phyloP scores from a whole-genome alignment of 148 eudicot species.

The Rhododendron ovatum region DNA sequence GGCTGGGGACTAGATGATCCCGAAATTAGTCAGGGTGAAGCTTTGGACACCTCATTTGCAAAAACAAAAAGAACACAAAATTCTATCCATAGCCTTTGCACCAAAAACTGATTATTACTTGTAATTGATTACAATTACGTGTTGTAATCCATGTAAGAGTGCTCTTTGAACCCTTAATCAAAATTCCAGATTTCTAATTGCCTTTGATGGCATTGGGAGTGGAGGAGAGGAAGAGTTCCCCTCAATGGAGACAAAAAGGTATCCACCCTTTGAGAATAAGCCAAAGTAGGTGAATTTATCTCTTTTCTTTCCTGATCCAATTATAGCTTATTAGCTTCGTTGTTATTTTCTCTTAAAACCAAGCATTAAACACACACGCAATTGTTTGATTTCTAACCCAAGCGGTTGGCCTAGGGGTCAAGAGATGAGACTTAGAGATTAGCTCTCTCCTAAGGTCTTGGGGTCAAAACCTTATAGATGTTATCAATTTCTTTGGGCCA shows the following conservation, averaged over 20 bases:
- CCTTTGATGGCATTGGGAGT: background rate
- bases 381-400: background rate
- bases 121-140: background rate
- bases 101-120: background rate
- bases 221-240: background rate
- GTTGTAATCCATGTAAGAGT: background rate
- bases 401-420: too few species aligned
- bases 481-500: too few species aligned
- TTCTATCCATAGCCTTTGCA: background rate
- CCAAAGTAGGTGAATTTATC: background rate
- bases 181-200: background rate
- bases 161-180: background rate
- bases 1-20: background rate
- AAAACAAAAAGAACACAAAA: background rate
- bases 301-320: background rate
- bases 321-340: background rate
- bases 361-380: background rate
- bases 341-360: background rate
- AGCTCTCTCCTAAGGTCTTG: too few species aligned
- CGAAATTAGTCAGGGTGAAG: background rate
- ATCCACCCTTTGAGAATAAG: background rate
- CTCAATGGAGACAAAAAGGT: background rate
- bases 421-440: too few species aligned
- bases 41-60: background rate
- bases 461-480: too few species aligned